A percentile compares a stretch with the other conserved stretches of the same genome.
Evolutionary conservation across 768 basidiomycete genomes (phyloP).

Genomic region (Postia placenta): DNA sequence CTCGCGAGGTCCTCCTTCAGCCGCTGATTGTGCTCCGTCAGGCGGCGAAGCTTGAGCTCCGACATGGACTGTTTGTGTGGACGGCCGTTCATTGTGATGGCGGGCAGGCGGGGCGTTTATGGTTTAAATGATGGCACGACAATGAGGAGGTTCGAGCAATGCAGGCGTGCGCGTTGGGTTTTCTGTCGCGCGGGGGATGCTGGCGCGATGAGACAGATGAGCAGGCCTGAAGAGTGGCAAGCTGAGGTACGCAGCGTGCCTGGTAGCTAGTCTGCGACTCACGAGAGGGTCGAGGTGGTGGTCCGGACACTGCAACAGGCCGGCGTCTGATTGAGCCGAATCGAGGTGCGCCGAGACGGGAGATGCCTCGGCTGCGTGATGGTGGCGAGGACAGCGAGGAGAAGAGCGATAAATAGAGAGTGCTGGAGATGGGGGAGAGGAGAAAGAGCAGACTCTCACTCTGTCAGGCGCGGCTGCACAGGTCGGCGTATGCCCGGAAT

Average conservation of each 20-base stretch:
- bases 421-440: not conserved
- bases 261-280: not conserved
- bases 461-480: no score
- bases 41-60: constrained; percentile 89
- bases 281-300: not conserved
- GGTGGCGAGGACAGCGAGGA: not conserved
- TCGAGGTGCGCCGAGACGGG: not conserved
- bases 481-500: constrained; percentile 1
- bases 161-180: not conserved
- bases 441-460: no score
- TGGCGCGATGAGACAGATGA: not conserved
- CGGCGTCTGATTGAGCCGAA: not conserved
- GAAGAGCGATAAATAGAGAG: constrained; percentile 1
- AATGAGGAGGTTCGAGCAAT: constrained; percentile 2
- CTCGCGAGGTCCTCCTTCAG: constrained; percentile 84
- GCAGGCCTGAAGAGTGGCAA: no score
- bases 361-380: not conserved
- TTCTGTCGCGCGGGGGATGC: constrained; percentile 1
- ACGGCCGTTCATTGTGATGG: constrained; percentile 55
- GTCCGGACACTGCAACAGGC: not conserved
- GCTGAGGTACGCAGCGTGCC: not conserved
- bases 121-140: constrained; percentile 7
- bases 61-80: constrained; percentile 94
- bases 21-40: constrained; percentile 92
- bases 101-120: constrained; percentile 3